Percentiles rank a stretch among this genome's conserved stretches.
Conservation (phyloP, 2,329 filamentous ascomycete species). For the Talaromyces sp. region DNA sequence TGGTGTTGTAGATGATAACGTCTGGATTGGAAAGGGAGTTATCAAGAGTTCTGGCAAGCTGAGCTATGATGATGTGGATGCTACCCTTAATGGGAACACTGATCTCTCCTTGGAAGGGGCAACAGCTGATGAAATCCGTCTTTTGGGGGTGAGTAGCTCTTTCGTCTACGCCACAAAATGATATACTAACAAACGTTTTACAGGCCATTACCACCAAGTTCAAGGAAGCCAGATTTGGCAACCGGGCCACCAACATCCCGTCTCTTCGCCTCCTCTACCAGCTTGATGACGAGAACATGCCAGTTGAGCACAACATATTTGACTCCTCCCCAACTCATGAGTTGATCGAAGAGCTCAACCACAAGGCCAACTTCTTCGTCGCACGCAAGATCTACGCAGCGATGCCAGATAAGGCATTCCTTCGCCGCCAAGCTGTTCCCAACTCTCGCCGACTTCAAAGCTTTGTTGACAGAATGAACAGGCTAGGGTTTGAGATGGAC, state of each 20-base stretch:
- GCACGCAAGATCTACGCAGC: constrained; percentile 74
- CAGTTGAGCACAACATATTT: constrained; percentile 93
- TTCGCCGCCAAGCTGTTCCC: constrained; percentile 78
- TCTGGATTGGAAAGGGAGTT: constrained; percentile 89
- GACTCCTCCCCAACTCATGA: constrained; percentile 84
- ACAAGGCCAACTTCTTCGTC: constrained; percentile 86
- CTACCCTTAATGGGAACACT: constrained; percentile 61
- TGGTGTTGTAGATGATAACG: constrained; percentile 77
- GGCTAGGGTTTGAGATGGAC: constrained; percentile 85
- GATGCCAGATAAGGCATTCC: constrained; percentile 84
- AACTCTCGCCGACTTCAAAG: constrained; percentile 84
- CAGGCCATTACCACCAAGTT: constrained; percentile 80
- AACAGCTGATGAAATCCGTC: constrained; percentile 62
- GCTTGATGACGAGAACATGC: constrained; percentile 95
- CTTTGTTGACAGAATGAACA: constrained; percentile 88
- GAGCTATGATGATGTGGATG: constrained; percentile 78
- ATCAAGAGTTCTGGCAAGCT: constrained; percentile 88
- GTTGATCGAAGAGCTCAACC: constrained; percentile 88
- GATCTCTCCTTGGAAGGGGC: constrained; percentile 60
- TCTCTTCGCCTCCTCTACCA: constrained; percentile 86
- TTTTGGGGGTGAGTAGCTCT: constrained; percentile 7
- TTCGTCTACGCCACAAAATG: background rate
- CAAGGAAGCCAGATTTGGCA: constrained; percentile 77
- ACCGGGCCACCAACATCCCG: constrained; percentile 71
- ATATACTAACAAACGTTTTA: constrained; percentile 13